Evolutionary conservation across 176 grass and related monocot genomes (phyloP), one percentile per base, ranked within the genome.

Genomic region (Eleusine indica): DNA sequence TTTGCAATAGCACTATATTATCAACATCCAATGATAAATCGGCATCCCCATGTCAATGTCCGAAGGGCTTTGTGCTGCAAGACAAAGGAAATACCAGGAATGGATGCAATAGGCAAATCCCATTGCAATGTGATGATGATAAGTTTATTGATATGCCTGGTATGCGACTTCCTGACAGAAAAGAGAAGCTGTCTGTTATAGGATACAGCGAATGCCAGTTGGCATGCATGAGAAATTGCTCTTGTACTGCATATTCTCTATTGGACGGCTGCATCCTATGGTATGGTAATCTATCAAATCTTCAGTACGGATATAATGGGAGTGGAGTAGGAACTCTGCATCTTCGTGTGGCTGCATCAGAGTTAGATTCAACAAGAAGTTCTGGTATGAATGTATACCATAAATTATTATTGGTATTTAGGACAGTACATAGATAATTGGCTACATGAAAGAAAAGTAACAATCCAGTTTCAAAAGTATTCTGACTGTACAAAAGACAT

Each of bases 271-370:
- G 88, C 71, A 81, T 29, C 22, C 51, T 93, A 62, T 87, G 82
- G n/a, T 16, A 44, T 67, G 82, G 69, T 28, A 47, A 85, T 80
- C 70, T 90, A 62, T 35, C 60, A 52, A 80, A 93, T 39, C 8
- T 83, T 44, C 88, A 81, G 64, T 9, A 21, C 4, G 22, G 32
- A 19, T 46, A 71, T 21, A 37, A 62, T 62, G 76, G 58, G 40
- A 4, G 6, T 61, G 51, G 21, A 29, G 40, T 0, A 28, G 49
- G 9, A 63, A 84, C 73, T 16, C 30, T 93, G 3, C 77, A 70
- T 74, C 81, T 93, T 74, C 87, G 91, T 32, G 10, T 93, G 65
- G 91, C 84, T 69, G 67, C 76, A 32, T 87, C 80, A 37, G 87
- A 84, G 40, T 71, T 83, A 38, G 37, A 76, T 66, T 76, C 57